Base-by-base conservation (phyloP, 805 yeast species). In the Candida ortonii region DNA sequence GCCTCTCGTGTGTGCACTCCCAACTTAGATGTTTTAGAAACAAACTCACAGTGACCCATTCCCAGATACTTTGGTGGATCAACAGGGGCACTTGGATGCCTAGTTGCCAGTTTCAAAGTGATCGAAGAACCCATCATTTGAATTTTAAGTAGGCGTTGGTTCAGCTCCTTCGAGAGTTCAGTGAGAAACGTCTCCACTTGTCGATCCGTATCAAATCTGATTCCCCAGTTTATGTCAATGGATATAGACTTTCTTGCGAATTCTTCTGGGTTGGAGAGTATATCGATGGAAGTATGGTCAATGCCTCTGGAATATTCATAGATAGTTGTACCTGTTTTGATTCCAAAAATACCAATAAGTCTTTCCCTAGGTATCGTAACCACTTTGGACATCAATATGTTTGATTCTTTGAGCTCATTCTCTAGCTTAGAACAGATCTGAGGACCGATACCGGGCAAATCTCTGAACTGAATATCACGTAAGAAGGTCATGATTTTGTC, bases 191-290 rank as follows among this genome's bases (percentile, higher is more conserved):
- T 45, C 42, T 82, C 89, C 16, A 82, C 74, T 51, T 90, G 86
- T 0, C 59, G 55, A 19, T 71, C 64, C 1, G 63, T 64, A 20
- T 76, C 72, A 44, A 89, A 83, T 30, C 97, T 55, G 1, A 90
- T 84, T 0, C 96, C 97, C 81, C 87, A 90, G 43, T 87, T 85
- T 17, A 90, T 81, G 52, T 90, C 97, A 4, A 88, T 83, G 0
- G 95, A 86, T 0, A 90, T 71, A 1, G 93, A 75, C 48, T 86
- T 87, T 17, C 95, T 67, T 9, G 74, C 68, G 13, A 78, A 67
- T 33, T 62, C 76, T 11, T 65, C 61, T 7, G 78, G 75, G 20
- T 67, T 65, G 7, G 55, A 41, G 19, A 76, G 55, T n/a, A 80
- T 63, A 23, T 73, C 76, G 32, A 80, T 72, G 5, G 70, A 70